Evolutionary conservation across 257 asterid genomes (phyloP).

Genomic region (Solanum pennellii): DNA sequence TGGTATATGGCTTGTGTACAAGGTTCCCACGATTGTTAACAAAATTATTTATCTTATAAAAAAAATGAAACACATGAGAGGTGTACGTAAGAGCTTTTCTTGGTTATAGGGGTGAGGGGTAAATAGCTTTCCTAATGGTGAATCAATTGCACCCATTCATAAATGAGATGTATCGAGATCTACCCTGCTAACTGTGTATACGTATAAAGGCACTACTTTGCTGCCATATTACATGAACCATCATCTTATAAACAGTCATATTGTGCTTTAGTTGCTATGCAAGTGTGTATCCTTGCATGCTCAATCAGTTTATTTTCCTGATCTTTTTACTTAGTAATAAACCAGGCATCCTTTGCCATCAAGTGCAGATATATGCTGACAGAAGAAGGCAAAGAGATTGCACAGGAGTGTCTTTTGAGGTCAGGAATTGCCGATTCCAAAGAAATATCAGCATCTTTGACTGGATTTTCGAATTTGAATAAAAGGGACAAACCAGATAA

Average conservation of each 20-base stretch:
- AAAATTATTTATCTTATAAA: background rate
- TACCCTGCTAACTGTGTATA: background rate
- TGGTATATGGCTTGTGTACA: background rate
- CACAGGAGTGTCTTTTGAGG: slow-evolving; percentile 69
- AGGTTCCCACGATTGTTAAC: background rate
- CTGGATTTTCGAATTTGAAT: slow-evolving; percentile 17
- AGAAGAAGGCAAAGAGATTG: slow-evolving; percentile 83
- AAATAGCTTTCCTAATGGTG: background rate
- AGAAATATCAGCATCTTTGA: slow-evolving; percentile 15
- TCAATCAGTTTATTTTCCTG: background rate
- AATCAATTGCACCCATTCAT: background rate
- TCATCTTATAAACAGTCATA: background rate
- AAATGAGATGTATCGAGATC: background rate
- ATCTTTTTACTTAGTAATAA: background rate
- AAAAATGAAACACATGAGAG: background rate
- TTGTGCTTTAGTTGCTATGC: background rate
- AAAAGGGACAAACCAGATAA: slow-evolving; percentile 18
- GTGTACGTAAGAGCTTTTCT: background rate
- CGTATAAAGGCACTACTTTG: background rate
- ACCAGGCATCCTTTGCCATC: background rate
- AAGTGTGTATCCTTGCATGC: background rate
- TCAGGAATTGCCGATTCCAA: slow-evolving; percentile 43
- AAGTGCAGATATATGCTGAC: slow-evolving; percentile 83
- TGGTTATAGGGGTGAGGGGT: background rate
- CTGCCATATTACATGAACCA: background rate